Percentiles rank a stretch among this genome's conserved stretches.
These are phyloP conservation scores for Musa acuminata DNA, from an alignment of 176 grass and related monocot genomes.

Conservation along the genomic window DNA sequence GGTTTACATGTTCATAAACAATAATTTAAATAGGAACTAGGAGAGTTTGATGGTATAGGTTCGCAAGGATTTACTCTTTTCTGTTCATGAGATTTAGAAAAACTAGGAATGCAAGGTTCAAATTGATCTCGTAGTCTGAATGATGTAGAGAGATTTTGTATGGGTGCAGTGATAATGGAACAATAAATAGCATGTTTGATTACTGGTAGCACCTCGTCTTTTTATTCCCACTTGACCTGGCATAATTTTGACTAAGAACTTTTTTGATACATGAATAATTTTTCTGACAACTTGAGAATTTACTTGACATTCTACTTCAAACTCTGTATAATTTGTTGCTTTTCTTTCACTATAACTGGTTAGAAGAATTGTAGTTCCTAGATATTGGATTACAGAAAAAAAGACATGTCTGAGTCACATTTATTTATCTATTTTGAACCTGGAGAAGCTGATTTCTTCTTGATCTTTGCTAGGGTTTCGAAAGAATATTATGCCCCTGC, in stretches of 20 bases:
- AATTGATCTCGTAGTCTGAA: neutral
- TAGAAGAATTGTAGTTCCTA: neutral
- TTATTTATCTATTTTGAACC: neutral
- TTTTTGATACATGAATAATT: neutral
- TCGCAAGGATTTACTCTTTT: neutral
- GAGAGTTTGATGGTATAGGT: neutral
- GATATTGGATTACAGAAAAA: neutral
- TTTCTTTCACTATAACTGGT: neutral
- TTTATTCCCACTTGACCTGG: neutral
- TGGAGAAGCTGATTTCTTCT: constrained; percentile 6
- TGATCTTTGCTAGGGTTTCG: constrained; percentile 50
- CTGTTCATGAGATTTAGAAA: neutral
- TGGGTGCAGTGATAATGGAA: neutral
- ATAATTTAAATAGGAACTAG: neutral
- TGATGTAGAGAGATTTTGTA: neutral
- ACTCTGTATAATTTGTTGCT: neutral
- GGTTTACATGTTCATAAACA: neutral
- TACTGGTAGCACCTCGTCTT: neutral
- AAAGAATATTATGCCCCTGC: constrained; percentile 85
- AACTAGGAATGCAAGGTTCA: neutral
- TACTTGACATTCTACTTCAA: no score
- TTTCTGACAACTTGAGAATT: neutral
- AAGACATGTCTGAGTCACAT: neutral
- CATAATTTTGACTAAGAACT: neutral
- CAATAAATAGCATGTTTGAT: neutral